A percentile compares a stretch with the other conserved stretches of the same genome.
phyloP scores from a whole-genome alignment of 2,329 filamentous ascomycete species.

The Calonectria hongkongensis region DNA sequence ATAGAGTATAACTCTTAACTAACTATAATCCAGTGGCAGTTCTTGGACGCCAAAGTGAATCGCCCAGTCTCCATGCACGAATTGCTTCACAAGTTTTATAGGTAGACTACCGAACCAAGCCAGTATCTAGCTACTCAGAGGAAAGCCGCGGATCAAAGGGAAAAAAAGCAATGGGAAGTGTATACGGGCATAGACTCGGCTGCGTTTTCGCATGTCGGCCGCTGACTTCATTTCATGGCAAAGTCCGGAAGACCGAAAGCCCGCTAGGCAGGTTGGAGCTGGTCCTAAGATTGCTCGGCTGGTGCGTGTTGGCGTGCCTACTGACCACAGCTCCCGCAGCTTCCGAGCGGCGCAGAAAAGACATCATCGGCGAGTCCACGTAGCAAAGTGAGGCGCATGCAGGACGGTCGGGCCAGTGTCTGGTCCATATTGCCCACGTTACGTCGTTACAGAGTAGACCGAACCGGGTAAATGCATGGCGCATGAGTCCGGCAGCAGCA shows the following conservation, averaged over 20 bases:
- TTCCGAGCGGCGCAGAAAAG: conserved; percentile 29
- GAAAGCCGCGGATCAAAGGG: too few relatives aligned
- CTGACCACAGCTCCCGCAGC: conserved; percentile 29
- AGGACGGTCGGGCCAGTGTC: not conserved
- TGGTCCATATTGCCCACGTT: not conserved
- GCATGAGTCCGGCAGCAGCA: not conserved
- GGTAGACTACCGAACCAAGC: too few relatives aligned
- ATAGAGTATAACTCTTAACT: too few relatives aligned
- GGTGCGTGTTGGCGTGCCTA: conserved; percentile 10
- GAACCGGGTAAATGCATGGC: conserved; percentile 1
- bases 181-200: too few relatives aligned
- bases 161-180: too few relatives aligned
- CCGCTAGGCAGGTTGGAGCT: conserved; percentile 9
- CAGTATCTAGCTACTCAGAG: too few relatives aligned
- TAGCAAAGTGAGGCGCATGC: conserved; percentile 30
- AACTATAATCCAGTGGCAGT: too few relatives aligned
- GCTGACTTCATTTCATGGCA: not conserved
- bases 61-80: too few relatives aligned
- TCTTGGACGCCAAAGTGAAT: too few relatives aligned
- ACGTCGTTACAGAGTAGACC: not conserved
- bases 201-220: not conserved
- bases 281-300: not conserved
- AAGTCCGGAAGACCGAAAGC: not conserved
- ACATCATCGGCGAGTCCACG: not conserved
- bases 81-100: too few relatives aligned